Base-by-base conservation (phyloP, 2,329 filamentous ascomycete genomes). In the Colletotrichum horii region DNA sequence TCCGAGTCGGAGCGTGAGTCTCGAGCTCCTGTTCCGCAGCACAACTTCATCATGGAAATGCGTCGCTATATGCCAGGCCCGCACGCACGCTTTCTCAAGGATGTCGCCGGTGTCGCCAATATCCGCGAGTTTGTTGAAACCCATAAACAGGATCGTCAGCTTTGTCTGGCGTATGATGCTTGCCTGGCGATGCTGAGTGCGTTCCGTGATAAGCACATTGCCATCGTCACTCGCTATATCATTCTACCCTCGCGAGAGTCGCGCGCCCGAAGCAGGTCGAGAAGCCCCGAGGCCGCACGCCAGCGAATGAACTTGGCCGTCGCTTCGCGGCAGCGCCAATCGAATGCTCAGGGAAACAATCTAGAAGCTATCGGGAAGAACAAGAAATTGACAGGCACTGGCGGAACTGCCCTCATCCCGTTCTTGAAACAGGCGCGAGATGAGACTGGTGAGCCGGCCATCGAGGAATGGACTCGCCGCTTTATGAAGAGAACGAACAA, bases 31-130 rank as follows among this genome's bases (percentile, higher is more conserved):
- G 72, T 82, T 73, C 78, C 85, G 86, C 70, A 90, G 55, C 92
- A 98, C 86, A 97, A 97, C 81, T 99, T 99, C 86, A 96, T 99
- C 82, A 92, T 94, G 81, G 97, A 99, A 78, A 99, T 99, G 97
- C 94, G 96, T 74, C 91, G 91, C 61, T 99, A 99, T 86, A 99
- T 99, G 97, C 97, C 97, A 0, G 96, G 96, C 1, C 92, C 94
- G 0, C 97, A 99, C 82, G 94, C 96, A 5, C 93, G 94, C 55
- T 99, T 99, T 86, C 89, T 99, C 5, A 91, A 94, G 78, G 94
- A 97, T 77, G 93, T 98, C 15, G 89, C 91, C 66, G 88, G 88
- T 19, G 93, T 98, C 6, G 93, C 96, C 79, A 98, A 98, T 81
- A 95, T 99, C 79, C 94, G 95, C 34, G 89, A 93, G 22, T 98